Percentiles rank a stretch among this genome's conserved stretches.
Conservation (phyloP, 345 rosid species). For the Gossypium rotundifolium region DNA sequence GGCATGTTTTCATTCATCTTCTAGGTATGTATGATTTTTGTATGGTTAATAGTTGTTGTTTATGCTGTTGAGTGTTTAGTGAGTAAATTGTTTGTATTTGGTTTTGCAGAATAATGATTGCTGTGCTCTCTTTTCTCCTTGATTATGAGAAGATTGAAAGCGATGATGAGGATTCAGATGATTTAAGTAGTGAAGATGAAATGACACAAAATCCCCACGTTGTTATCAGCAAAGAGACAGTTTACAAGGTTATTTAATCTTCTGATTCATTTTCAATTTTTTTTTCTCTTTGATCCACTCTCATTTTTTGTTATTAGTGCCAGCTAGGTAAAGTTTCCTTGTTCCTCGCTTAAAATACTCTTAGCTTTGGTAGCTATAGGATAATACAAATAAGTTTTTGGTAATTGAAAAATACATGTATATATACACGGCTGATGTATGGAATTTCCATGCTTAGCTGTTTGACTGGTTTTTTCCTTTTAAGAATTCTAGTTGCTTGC, state of each 20-base stretch:
- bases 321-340: not conserved
- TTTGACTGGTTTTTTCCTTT: not conserved
- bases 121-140: constrained; percentile 74
- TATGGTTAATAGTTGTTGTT: constrained; percentile 1
- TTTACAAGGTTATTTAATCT: constrained; percentile 63
- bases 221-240: constrained; percentile 53
- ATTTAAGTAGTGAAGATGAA: constrained; percentile 70
- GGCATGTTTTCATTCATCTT: constrained; percentile 81
- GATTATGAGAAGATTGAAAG: constrained; percentile 82
- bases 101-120: constrained; percentile 68
- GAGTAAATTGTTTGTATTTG: not conserved
- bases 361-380: not conserved
- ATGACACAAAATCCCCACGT: constrained; percentile 35
- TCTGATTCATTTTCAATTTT: not conserved
- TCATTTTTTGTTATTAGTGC: not conserved
- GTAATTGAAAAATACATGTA: not conserved
- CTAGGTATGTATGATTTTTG: constrained; percentile 43
- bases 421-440: not conserved
- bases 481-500: not conserved
- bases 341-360: not conserved
- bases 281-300: not conserved
- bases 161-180: constrained; percentile 61
- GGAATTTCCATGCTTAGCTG: not conserved
- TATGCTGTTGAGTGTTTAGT: constrained; percentile 4
- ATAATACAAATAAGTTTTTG: not conserved